phyloP scores from a whole-genome alignment of 2,329 filamentous ascomycete species.

The Monosporascus sp. region DNA sequence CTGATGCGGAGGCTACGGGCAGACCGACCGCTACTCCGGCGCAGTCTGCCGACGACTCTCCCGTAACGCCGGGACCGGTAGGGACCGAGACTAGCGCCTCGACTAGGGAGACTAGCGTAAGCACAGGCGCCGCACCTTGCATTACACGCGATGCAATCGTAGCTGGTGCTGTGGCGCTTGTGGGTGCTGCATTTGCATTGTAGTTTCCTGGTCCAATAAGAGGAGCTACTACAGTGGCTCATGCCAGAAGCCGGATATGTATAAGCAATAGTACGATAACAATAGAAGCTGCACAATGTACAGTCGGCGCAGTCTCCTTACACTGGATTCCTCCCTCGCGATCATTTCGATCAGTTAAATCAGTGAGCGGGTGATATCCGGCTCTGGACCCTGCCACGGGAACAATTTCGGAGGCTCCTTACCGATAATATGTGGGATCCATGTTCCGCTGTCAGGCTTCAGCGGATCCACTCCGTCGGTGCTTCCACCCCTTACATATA shows the following conservation, averaged over 20 bases:
- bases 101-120: neutral
- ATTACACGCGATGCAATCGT: neutral
- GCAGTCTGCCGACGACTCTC: neutral
- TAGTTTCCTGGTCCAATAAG: neutral
- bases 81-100: neutral
- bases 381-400: neutral
- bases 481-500: conserved; percentile 13
- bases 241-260: neutral
- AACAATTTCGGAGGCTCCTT: neutral
- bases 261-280: too few species aligned
- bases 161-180: neutral
- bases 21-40: neutral
- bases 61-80: neutral
- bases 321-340: neutral
- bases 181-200: neutral
- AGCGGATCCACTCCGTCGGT: neutral
- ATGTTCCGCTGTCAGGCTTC: neutral
- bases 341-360: neutral
- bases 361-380: neutral
- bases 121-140: neutral
- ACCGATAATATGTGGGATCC: neutral
- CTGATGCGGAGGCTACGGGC: neutral
- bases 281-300: too few species aligned
- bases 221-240: neutral
- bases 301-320: too few species aligned